A percentile compares a stretch with the other conserved stretches of the same genome.
These are phyloP conservation scores for Heritiera fomes DNA, from an alignment of 345 rosid species.

Conservation along the genomic window DNA sequence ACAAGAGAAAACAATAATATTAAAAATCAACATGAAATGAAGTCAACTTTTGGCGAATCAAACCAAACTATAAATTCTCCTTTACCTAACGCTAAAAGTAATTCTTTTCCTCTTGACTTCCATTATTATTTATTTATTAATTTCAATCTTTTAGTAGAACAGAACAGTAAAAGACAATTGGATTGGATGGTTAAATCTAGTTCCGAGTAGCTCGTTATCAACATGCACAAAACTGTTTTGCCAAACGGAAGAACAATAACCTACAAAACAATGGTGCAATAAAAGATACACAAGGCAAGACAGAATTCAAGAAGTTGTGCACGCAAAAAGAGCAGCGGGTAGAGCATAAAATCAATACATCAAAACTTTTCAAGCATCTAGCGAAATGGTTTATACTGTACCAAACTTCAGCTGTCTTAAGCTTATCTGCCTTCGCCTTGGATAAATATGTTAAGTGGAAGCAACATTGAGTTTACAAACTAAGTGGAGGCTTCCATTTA, in stretches of 20 bases:
- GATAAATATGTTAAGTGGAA: background rate
- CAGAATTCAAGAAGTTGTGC: background rate
- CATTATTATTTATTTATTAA: too few relatives aligned
- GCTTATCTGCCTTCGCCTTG: background rate
- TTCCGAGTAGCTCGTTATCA: too few relatives aligned
- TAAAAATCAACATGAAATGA: too few relatives aligned
- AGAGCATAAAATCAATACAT: background rate
- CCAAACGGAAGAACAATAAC: background rate
- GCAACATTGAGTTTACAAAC: background rate
- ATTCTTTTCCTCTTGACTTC: too few relatives aligned
- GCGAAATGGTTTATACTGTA: background rate
- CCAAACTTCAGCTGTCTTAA: background rate
- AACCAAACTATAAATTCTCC: too few relatives aligned
- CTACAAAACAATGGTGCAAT: background rate
- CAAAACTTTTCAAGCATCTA: constrained; percentile 1
- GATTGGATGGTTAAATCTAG: too few relatives aligned
- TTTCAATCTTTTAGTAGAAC: too few relatives aligned
- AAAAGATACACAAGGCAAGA: background rate
- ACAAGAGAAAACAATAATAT: too few relatives aligned
- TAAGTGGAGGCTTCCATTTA: background rate
- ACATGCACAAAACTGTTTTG: background rate
- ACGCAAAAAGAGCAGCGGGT: background rate
- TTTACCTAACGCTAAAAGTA: too few relatives aligned
- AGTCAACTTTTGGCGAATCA: too few relatives aligned
- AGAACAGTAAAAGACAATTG: too few relatives aligned